Evolutionary conservation across 768 basidiomycete species (phyloP).

Genomic region (Phanerodontia chrysosporium): DNA sequence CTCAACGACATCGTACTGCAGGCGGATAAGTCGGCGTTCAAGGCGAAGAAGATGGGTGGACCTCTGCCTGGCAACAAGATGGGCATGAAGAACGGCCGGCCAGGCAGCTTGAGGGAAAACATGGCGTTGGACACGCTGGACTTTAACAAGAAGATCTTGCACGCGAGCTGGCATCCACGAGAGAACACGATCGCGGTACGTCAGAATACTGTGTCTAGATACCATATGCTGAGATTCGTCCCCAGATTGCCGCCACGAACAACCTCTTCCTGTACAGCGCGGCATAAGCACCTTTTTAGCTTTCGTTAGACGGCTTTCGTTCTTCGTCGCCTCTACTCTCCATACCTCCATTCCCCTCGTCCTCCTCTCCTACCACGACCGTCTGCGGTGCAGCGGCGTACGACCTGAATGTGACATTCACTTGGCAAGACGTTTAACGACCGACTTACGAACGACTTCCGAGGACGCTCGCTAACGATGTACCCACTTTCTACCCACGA

Average conservation of each 20-base stretch:
- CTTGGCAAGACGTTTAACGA: constrained; percentile 1
- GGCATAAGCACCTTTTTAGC: constrained; percentile 30
- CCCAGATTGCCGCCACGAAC: constrained; percentile 93
- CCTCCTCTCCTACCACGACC: not conserved
- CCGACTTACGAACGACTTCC: not conserved
- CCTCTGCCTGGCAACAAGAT: constrained; percentile 69
- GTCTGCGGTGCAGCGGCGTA: not conserved
- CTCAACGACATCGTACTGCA: constrained; percentile 89
- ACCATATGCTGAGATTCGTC: not conserved
- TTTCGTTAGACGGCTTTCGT: not conserved
- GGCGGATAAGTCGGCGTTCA: constrained; percentile 99
- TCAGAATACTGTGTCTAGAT: too few relatives aligned
- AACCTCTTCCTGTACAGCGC: constrained; percentile 87
- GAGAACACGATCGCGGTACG: constrained; percentile 97
- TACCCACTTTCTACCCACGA: not conserved
- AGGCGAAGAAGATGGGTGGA: constrained; percentile 97
- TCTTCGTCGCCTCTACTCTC: not conserved
- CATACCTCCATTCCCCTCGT: not conserved
- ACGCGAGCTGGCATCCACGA: constrained; percentile 95
- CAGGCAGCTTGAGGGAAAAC: constrained; percentile 72
- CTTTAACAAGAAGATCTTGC: constrained; percentile 97
- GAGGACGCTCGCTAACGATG: constrained; percentile 1
- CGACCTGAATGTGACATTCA: not conserved
- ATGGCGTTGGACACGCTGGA: constrained; percentile 86
- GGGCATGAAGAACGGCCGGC: constrained; percentile 69